phyloP scores from a whole-genome alignment of 495 filamentous ascomycete genomes.

The Neurospora sp. region DNA sequence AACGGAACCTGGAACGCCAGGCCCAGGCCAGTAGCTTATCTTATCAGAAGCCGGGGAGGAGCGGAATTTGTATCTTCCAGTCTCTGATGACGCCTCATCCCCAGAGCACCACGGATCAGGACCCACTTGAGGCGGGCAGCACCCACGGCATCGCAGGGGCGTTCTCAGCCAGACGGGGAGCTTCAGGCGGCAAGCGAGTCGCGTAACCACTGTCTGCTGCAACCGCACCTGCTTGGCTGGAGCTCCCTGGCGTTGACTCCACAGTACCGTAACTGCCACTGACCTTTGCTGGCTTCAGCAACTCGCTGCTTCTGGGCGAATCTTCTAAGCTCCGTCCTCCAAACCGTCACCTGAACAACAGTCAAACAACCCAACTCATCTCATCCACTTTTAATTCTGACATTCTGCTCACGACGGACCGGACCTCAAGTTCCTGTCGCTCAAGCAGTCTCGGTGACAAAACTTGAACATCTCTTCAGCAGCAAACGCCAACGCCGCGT shows the following conservation, averaged over 20 bases:
- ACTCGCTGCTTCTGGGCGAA: conserved; percentile 4
- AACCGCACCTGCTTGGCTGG: not conserved
- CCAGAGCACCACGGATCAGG: not conserved
- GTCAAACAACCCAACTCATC: not conserved
- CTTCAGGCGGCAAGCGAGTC: conserved; percentile 32
- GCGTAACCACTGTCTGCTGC: conserved; percentile 27
- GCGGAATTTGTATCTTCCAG: conserved; percentile 1
- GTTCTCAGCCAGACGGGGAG: not conserved
- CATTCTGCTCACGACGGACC: not conserved
- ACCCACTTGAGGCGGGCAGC: not conserved
- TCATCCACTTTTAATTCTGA: not conserved
- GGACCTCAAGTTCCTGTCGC: not conserved
- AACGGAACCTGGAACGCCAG: not conserved
- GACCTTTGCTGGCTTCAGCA: conserved; percentile 5
- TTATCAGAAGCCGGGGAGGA: not conserved
- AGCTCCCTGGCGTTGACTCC: not conserved
- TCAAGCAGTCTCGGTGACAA: not conserved
- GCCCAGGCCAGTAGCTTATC: not conserved
- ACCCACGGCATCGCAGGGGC: not conserved
- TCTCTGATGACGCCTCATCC: not conserved
- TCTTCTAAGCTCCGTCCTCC: conserved; percentile 18
- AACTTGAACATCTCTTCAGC: not conserved
- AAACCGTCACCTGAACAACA: conserved; percentile 6
- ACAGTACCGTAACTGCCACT: conserved; percentile 3
- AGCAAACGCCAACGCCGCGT: not conserved